Base-by-base conservation (phyloP, 2,329 filamentous ascomycete genomes). In the Parascedosporium putredinis region DNA sequence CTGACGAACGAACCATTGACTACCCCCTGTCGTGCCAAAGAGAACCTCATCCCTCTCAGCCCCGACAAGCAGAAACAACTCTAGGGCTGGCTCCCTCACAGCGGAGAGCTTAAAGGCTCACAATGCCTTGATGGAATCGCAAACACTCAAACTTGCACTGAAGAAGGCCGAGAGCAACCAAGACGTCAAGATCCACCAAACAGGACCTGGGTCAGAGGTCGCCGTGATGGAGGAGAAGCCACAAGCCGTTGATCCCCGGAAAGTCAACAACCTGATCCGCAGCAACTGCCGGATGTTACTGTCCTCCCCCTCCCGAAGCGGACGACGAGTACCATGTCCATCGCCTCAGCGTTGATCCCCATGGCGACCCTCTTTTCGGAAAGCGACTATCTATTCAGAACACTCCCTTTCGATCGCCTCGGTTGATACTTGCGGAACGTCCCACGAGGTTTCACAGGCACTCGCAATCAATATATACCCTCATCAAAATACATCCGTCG, bases 391-490 rank as follows among this genome's bases (percentile, higher is more conserved):
- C 76, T 5, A 69, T 74, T 5, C 72, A 78, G 54, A 75, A 75
- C 54, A 83, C 80, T 0, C 80, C 80, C 3, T 83, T 83, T 84
- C 80, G 2, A 66, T 78, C 51, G 67, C 70, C 1, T 84, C 80
- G 0, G 70, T 82, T 45, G 79, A 82, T 49, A 80, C 78, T n/a
- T 75, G 68, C 33, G 74, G 70, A 29, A 81, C 79, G n/a, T 80
- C 76, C 2, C 69, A 71, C 3, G 79, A 81, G 55, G 73, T 84
- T 36, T 79, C 79, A 1, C 79, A 84, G 63, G 80, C 80, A 29
- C 65, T 76, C 59, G 78, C 76, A 34, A 72, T 84, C 50, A 79
- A 72, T 53, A 78, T 84, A 56, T 81, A 75, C 55, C 72, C 76
- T 18, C 80, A 84, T 54, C 78, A 83, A 56, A 83, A 83, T 55